These are phyloP conservation scores for Leonotis leonurus DNA, from an alignment of 257 asterid species.

Conservation along the genomic window DNA sequence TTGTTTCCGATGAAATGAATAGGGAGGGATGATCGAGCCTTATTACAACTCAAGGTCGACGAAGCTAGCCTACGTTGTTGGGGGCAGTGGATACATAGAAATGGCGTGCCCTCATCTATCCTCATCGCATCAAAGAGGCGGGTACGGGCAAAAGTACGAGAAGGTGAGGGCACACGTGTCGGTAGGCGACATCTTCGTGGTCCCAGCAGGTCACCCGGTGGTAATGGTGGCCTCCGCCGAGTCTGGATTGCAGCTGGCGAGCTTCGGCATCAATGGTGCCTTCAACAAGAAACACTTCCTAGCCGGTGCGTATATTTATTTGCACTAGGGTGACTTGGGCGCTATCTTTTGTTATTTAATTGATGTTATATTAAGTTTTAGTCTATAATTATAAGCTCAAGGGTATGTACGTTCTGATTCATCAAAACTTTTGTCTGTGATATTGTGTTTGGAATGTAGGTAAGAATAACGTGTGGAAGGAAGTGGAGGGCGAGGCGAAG, in stretches of 20 bases:
- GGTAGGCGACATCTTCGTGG: conserved; percentile 30
- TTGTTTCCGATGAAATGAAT: background rate
- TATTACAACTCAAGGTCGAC: conserved; percentile 37
- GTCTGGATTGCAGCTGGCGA: conserved; percentile 23
- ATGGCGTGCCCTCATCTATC: conserved; percentile 44
- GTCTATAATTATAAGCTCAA: no score
- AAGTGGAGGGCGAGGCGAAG: conserved; percentile 26
- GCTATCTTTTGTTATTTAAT: no score
- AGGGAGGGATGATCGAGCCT: conserved; percentile 50
- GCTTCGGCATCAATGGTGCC: conserved; percentile 35
- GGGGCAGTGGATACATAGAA: conserved; percentile 35
- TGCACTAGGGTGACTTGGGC: no score
- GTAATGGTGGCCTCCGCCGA: conserved; percentile 27
- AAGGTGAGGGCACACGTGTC: conserved; percentile 20
- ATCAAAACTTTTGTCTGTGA: no score
- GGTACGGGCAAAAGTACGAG: background rate
- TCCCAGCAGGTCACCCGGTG: conserved; percentile 42
- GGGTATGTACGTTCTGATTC: no score
- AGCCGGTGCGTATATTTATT: conserved; percentile 29
- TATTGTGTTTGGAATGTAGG: conserved; percentile 21
- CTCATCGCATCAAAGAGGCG: background rate
- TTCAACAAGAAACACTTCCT: conserved; percentile 27
- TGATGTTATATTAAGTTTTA: no score
- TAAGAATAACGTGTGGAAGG: conserved; percentile 28
- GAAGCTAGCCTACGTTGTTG: conserved; percentile 19